Evolutionary conservation across 306 rosid genomes (phyloP), one percentile per base, ranked within the genome.

Genomic region (Pterocarpus macrocarpus): DNA sequence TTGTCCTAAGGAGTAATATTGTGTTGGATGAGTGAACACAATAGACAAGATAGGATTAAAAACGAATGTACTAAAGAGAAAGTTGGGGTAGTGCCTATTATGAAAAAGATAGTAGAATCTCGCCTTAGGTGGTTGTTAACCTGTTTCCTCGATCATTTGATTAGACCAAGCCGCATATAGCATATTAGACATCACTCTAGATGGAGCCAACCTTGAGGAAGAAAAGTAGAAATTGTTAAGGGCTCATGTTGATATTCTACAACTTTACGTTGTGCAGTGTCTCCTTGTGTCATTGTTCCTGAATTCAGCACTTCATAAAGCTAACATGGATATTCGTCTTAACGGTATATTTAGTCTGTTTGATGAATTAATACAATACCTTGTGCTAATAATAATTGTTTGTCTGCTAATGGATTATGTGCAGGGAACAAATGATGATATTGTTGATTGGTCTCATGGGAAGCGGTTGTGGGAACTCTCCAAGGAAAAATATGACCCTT

Each of bases 401-500:
- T 74, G 28, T 70, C 62, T 78, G 44, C 8, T 59, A 39, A 82
- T 80, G 82, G 73, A 75, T 66, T 73, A 30, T 76, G 53, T 85
- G 82, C 92, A 96, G 99, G 99, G 99, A 86, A 96, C 97, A 72
- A 88, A 90, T 3, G 99, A 96, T 84, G 98, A 96, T 59, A 89
- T 93, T 70, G 99, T 96, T 39, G 97, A 96, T 76, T 93, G 78
- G 90, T 93, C 98, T 84, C 99, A 96, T 56, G 99, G 99, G 44
- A 96, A 96, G 90, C 87, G 97, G 52, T 80, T 96, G 45, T 96
- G 99, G 99, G 99, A 96, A 80, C 98, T 96, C 17, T 77, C 99
- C 10, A 96, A 93, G 87, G 97, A 96, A 85, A 96, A 96, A 80
- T 96, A 87, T 41, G 94, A 96, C 36, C 99, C 1, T 85, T 96